Evolutionary conservation across 306 rosid species (phyloP).

Genomic region (Aeschynomene evenia): DNA sequence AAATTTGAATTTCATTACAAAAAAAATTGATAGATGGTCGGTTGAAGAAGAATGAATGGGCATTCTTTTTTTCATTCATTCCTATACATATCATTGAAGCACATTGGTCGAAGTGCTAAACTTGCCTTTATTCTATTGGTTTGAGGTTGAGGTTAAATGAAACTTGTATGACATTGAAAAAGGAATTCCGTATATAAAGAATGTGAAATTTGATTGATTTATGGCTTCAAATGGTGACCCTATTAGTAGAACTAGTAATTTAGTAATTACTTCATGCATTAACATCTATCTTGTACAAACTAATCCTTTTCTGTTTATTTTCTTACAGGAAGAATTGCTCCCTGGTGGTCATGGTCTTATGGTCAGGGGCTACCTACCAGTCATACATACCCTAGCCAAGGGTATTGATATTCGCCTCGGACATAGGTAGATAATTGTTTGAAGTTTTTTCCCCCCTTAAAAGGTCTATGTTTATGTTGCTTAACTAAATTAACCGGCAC

Average conservation of each 20-base stretch:
- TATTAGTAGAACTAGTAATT: not conserved
- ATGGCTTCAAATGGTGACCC: slow-evolving; percentile 17
- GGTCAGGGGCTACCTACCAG: slow-evolving; percentile 95
- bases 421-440: slow-evolving; percentile 57
- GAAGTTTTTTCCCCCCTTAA: not conserved
- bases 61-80: not conserved
- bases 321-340: slow-evolving; percentile 77
- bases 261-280: not conserved
- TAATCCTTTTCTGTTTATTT: slow-evolving; percentile 21
- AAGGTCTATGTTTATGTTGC: slow-evolving; percentile 15
- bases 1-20: slow-evolving; percentile 2
- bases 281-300: not conserved
- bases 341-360: slow-evolving; percentile 99
- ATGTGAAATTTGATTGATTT: slow-evolving; percentile 1
- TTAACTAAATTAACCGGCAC: slow-evolving; percentile 22
- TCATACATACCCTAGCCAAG: slow-evolving; percentile 88
- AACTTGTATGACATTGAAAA: not conserved
- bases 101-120: not conserved
- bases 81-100: not conserved
- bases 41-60: not conserved
- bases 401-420: slow-evolving; percentile 89
- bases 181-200: slow-evolving; percentile 7
- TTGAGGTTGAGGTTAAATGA: slow-evolving; percentile 18
- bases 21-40: not conserved
- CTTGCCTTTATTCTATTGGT: not conserved